Conservation (phyloP, 225 moss, liverwort and hornwort genomes). For the Rhytidiadelphus loreus region DNA sequence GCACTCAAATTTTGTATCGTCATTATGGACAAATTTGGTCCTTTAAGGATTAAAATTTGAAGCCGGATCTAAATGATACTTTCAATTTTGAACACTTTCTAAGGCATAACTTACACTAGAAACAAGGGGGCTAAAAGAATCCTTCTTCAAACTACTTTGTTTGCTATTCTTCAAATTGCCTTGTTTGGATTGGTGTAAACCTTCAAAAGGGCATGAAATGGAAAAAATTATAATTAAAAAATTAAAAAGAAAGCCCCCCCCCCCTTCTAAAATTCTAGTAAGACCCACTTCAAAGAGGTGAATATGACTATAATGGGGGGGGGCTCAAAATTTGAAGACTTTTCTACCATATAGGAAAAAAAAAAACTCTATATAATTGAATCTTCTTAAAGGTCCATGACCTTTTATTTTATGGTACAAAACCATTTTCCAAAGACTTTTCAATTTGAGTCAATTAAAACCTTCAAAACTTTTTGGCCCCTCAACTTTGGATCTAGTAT, state of each 20-base stretch:
- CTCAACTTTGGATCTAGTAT: neutral
- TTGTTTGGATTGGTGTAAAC: neutral
- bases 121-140: neutral
- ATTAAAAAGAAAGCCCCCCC: no score
- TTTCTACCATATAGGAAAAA: neutral
- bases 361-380: rapidly evolving
- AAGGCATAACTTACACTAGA: neutral
- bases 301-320: neutral
- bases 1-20: neutral
- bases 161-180: neutral
- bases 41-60: neutral
- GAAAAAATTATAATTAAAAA: no score
- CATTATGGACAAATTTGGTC: neutral
- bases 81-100: neutral
- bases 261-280: no score
- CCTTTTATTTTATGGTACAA: neutral
- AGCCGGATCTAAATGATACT: neutral
- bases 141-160: no score
- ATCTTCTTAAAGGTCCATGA: rapidly evolving
- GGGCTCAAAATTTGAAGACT: neutral
- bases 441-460: neutral
- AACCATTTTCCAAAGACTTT: neutral
- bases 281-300: no score
- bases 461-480: neutral
- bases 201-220: neutral